Percentiles rank a stretch among this genome's conserved stretches.
These are phyloP conservation scores for Lantana camara DNA, from an alignment of 257 asterid genomes.

Conservation along the genomic window DNA sequence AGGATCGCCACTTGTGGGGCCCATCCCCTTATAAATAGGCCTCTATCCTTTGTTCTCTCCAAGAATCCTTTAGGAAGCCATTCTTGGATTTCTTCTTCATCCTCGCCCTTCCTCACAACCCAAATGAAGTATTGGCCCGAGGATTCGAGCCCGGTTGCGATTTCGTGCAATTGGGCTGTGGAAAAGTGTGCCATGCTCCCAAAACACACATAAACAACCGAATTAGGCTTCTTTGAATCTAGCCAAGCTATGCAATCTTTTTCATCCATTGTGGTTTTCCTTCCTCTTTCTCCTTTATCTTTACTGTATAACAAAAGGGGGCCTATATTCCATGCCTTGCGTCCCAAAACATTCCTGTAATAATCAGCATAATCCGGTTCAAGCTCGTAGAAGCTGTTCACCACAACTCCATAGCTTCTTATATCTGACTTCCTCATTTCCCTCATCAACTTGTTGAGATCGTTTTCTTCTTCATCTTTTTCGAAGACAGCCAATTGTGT, in stretches of 20 bases:
- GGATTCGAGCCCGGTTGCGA: slow-evolving; percentile 39
- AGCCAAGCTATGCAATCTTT: slow-evolving; percentile 46
- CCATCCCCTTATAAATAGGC: slow-evolving; percentile 44
- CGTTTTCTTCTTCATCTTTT: slow-evolving; percentile 10
- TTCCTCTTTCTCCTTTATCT: slow-evolving; percentile 28
- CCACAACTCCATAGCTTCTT: slow-evolving; percentile 44
- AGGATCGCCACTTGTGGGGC: slow-evolving; percentile 48
- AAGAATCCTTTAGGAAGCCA: slow-evolving; percentile 39
- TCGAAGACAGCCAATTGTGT: slow-evolving; percentile 26
- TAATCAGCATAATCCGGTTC: slow-evolving; percentile 39
- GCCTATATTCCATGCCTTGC: slow-evolving; percentile 35
- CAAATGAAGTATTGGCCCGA: slow-evolving; percentile 43
- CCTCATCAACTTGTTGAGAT: slow-evolving; percentile 2
- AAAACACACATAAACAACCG: slow-evolving; percentile 43
- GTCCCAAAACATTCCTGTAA: slow-evolving; percentile 32
- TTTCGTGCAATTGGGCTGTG: slow-evolving; percentile 31
- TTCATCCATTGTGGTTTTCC: slow-evolving; percentile 15
- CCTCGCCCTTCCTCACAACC: slow-evolving; percentile 28
- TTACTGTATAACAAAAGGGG: slow-evolving; percentile 36
- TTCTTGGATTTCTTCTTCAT: slow-evolving; percentile 13
- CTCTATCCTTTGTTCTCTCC: slow-evolving; percentile 28
- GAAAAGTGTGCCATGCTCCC: slow-evolving; percentile 37
- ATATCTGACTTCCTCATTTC: slow-evolving; percentile 32
- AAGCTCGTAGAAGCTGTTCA: slow-evolving; percentile 52
- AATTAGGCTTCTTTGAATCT: slow-evolving; percentile 35